phyloP scores from a whole-genome alignment of 768 basidiomycete species.

The Udeniomyces megalosporus region DNA sequence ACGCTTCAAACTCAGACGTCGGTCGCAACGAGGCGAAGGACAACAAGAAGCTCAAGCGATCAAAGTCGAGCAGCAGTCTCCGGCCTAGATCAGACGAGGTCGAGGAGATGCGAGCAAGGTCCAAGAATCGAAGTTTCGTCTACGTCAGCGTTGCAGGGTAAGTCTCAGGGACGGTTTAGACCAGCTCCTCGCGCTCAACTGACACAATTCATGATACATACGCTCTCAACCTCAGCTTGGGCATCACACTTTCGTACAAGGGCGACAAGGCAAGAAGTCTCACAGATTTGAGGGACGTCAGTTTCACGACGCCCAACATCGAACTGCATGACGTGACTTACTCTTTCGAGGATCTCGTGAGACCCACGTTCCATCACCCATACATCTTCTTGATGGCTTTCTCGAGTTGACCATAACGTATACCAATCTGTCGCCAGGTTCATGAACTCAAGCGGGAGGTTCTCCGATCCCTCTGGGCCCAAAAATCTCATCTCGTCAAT shows the following conservation, averaged over 20 bases:
- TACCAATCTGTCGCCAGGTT: not conserved
- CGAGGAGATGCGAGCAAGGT: slow-evolving; percentile 29
- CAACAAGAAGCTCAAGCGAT: not conserved
- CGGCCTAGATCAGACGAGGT: slow-evolving; percentile 2
- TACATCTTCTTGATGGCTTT: not conserved
- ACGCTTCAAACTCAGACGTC: not conserved
- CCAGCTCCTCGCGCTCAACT: too few relatives aligned
- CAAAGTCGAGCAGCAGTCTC: slow-evolving; percentile 1
- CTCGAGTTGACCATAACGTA: not conserved
- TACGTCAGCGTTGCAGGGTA: slow-evolving; percentile 58
- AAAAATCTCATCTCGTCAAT: slow-evolving; percentile 23
- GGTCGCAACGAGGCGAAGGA: not conserved
- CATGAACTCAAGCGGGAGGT: slow-evolving; percentile 3
- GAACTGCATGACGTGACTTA: slow-evolving; percentile 39
- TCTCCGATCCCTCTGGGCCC: slow-evolving; percentile 24
- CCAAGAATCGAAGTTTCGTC: slow-evolving; percentile 61
- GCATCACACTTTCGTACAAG: slow-evolving; percentile 28
- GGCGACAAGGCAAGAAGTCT: slow-evolving; percentile 25
- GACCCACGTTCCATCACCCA: slow-evolving; percentile 22
- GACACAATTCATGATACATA: too few relatives aligned
- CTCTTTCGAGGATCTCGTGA: slow-evolving; percentile 29
- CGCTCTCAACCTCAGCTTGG: too few relatives aligned
- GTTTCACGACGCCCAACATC: slow-evolving; percentile 63
- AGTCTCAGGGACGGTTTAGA: too few relatives aligned
- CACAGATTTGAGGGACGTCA: slow-evolving; percentile 51